Evolutionary conservation across 768 basidiomycete species (phyloP).

Genomic region (Pisolithus albus): DNA sequence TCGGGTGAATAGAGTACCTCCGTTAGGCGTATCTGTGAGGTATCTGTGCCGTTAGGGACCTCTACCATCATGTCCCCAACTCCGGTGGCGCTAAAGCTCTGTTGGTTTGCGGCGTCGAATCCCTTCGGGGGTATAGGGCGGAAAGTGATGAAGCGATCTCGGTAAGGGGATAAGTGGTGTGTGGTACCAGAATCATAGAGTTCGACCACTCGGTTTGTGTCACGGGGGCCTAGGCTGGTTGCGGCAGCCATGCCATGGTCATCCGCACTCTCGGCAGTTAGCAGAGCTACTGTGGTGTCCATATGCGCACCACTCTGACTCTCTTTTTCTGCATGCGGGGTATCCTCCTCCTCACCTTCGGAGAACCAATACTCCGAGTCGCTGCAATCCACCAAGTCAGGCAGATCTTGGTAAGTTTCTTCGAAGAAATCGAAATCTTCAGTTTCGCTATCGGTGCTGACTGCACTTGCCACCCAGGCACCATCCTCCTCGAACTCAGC

Average conservation of each 20-base stretch:
- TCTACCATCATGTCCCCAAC: no score
- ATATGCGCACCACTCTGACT: background rate
- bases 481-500: no score
- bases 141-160: no score
- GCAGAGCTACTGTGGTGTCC: background rate
- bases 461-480: no score
- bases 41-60: constrained; percentile 5
- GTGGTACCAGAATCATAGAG: constrained; percentile 21
- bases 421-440: background rate
- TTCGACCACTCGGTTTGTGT: constrained; percentile 1
- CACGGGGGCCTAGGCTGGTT: background rate
- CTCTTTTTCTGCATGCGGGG: background rate
- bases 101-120: no score
- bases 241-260: background rate
- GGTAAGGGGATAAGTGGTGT: no score
- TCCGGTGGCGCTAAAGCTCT: no score
- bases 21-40: background rate
- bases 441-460: no score
- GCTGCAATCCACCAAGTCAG: background rate
- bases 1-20: background rate
- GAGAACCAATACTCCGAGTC: background rate
- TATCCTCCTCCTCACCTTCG: background rate
- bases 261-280: background rate
- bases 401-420: background rate
- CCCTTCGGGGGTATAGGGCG: no score